phyloP scores from a whole-genome alignment of 441 rosid genomes.

The Mallotus japonicus region DNA sequence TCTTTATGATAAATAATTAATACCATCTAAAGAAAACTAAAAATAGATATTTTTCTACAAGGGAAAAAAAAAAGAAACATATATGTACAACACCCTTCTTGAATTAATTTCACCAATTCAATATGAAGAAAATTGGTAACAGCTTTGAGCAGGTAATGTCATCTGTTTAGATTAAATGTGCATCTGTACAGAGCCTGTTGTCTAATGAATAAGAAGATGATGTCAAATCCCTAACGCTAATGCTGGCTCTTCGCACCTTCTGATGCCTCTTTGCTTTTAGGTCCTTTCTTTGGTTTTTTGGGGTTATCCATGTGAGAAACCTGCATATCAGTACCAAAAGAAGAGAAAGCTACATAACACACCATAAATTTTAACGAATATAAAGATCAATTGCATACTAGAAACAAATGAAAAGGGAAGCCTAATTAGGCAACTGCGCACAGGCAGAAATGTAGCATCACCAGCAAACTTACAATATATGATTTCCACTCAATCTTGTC shows the following conservation, averaged over 20 bases:
- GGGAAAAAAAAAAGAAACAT: too few species aligned
- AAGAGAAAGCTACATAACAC: background rate
- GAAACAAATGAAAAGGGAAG: too few species aligned
- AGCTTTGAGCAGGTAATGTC: background rate
- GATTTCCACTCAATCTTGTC: slow-evolving; percentile 73
- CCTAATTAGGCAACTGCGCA: background rate
- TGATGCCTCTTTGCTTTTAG: slow-evolving; percentile 10
- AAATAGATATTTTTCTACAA: background rate
- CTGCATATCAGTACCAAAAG: slow-evolving; percentile 28
- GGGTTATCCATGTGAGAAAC: slow-evolving; percentile 50
- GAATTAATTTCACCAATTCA: background rate
- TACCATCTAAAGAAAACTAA: too few species aligned
- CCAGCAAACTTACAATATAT: slow-evolving; percentile 52
- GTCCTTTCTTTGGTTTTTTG: slow-evolving; percentile 42
- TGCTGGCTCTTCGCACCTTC: slow-evolving; percentile 3
- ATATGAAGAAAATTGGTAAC: background rate
- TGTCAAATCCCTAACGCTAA: background rate
- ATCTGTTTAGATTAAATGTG: background rate
- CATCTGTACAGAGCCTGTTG: background rate
- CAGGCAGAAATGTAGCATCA: background rate
- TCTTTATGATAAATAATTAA: too few species aligned
- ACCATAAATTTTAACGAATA: background rate
- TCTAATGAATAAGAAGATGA: background rate
- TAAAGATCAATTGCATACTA: background rate
- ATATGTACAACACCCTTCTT: too few species aligned